Conservation (phyloP, 805 yeast genomes). For the Schizosaccharomyces lindneri region DNA sequence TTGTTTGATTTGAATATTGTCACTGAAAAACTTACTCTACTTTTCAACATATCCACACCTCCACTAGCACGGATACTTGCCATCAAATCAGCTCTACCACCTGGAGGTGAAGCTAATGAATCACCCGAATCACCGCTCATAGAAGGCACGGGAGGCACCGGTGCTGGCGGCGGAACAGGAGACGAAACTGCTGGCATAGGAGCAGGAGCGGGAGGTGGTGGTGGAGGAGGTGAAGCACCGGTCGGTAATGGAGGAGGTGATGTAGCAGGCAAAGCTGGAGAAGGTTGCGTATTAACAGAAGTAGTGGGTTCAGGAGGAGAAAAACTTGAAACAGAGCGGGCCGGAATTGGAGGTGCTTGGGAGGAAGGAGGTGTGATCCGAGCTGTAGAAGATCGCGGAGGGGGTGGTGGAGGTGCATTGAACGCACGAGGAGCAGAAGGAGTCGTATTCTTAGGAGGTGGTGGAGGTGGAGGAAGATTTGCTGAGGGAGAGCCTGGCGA, state of each 20-base stretch:
- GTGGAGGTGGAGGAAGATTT: background rate
- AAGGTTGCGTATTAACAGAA: background rate
- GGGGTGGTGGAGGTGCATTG: conserved; percentile 6
- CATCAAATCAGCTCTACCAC: conserved; percentile 53
- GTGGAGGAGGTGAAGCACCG: conserved; percentile 8
- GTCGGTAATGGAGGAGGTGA: conserved; percentile 4
- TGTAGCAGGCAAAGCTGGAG: conserved; percentile 6
- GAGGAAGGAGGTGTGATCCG: conserved; percentile 4
- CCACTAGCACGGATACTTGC: conserved; percentile 69
- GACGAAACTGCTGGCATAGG: conserved; percentile 10
- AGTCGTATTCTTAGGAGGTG: background rate
- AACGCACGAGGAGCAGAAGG: background rate
- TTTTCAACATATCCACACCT: conserved; percentile 42
- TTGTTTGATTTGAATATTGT: background rate
- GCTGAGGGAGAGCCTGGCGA: conserved; percentile 8
- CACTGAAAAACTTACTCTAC: conserved; percentile 8
- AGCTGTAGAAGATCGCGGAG: conserved; percentile 9
- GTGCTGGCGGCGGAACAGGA: conserved; percentile 10
- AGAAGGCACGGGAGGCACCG: conserved; percentile 6
- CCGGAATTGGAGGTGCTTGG: background rate
- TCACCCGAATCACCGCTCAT: conserved; percentile 5
- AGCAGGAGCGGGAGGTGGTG: conserved; percentile 10
- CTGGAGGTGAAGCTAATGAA: conserved; percentile 11
- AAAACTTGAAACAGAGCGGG: background rate
- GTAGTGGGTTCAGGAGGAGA: background rate